Evolutionary conservation across 345 rosid genomes (phyloP).

Genomic region (Dipteronia dyeriana): DNA sequence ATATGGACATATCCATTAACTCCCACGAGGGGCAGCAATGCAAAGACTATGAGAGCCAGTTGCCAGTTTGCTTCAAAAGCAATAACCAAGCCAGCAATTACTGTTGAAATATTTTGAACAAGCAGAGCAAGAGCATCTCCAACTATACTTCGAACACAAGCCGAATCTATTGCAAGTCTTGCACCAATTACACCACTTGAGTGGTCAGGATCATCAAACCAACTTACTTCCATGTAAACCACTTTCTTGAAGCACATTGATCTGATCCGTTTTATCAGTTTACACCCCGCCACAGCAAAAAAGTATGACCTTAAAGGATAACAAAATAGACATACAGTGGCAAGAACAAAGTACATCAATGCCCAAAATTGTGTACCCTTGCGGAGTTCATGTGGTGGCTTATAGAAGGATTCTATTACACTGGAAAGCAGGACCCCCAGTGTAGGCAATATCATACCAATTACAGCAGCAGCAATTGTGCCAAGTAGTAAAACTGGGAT

Average conservation of each 20-base stretch:
- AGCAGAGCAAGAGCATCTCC: conserved; percentile 66
- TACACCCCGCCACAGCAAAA: conserved; percentile 68
- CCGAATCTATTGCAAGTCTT: conserved; percentile 80
- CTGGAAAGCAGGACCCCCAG: conserved; percentile 59
- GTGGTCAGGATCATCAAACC: conserved; percentile 77
- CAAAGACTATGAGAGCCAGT: conserved; percentile 58
- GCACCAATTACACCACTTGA: conserved; percentile 79
- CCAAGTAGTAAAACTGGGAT: conserved; percentile 59
- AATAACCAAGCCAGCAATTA: conserved; percentile 55
- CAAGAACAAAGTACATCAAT: conserved; percentile 54
- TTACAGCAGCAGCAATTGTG: conserved; percentile 44
- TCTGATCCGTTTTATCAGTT: conserved; percentile 56
- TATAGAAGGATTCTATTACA: conserved; percentile 58
- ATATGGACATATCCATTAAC: conserved; percentile 51
- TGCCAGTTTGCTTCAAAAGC: conserved; percentile 75
- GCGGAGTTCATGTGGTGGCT: conserved; percentile 48
- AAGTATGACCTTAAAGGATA: conserved; percentile 52
- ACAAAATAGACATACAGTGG: conserved; percentile 44
- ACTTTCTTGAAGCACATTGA: conserved; percentile 71
- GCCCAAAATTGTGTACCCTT: conserved; percentile 66
- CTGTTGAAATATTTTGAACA: conserved; percentile 59
- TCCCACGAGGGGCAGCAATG: conserved; percentile 62
- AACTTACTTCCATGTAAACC: conserved; percentile 72
- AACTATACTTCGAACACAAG: conserved; percentile 54
- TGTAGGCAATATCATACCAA: conserved; percentile 60